Evolutionary conservation across 108 stramenopile genomes (phyloP), one percentile per base, ranked within the genome.

Genomic region (Fistulifera solaris): DNA sequence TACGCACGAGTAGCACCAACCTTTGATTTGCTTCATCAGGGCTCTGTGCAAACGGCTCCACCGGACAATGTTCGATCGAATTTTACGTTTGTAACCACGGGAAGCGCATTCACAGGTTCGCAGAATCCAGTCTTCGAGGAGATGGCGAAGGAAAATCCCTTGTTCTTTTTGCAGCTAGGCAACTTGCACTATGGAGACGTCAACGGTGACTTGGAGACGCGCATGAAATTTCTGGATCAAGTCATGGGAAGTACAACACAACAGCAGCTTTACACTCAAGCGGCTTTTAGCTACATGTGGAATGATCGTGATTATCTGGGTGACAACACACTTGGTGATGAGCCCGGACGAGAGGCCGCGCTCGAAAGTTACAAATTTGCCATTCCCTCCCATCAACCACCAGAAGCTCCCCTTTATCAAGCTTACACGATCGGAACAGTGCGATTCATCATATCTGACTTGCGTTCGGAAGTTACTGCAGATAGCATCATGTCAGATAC

Each of bases 261-360:
- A 51, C 12, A 61, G 39, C 26, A 60, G 15, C 56, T 80, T 10
- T 76, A 56, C 59, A 70, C 54, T 58, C 52, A 63, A 25, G 65
- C 62, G 2, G 58, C 62, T 6, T 60, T 80, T 19, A 13, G 72
- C 7, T 80, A 75, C 63, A 76, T 73, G 42, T 80, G 69, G 68
- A 75, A 80, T 52, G 78, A 80, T 60, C 78, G 76, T 47, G 78
- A 80, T 57, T 80, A 63, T 65, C 47, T 80, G 15, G 75, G 72
- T 2, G 50, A 26, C 7, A 27, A 51, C 5, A 27, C 22, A n/a
- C 15, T n/a, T 7, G 15, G 25, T 12, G 38, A 51, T n/a, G 44
- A n/a, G n/a, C 62, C 49, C 0, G 70, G 66, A 11, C 39, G 54
- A 0, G 28, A 47, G 31, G 48, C 69, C 0, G 77, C 77, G 17